These are phyloP conservation scores for Ogataea hybrid DNA, from an alignment of 1,139 yeast species.

Conservation along the genomic window DNA sequence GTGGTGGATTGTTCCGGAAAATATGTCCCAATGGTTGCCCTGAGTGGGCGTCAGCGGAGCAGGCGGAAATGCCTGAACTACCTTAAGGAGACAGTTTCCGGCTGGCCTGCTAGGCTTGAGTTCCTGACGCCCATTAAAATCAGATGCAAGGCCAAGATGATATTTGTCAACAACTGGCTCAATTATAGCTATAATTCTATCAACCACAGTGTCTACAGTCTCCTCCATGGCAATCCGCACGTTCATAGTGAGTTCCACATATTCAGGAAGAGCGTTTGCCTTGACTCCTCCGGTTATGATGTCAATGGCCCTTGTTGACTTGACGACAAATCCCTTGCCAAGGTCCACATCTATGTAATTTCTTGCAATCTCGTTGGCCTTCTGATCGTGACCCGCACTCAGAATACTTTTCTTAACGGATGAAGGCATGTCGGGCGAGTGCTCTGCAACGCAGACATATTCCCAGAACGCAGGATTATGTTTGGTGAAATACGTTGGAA, in stretches of 20 bases:
- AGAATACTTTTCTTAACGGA: conserved; percentile 36
- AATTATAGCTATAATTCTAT: conserved; percentile 30
- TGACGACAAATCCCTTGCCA: conserved; percentile 39
- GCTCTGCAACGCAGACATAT: conserved; percentile 48
- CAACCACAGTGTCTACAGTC: conserved; percentile 34
- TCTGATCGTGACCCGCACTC: conserved; percentile 39
- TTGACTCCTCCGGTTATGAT: conserved; percentile 60
- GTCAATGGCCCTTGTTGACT: conserved; percentile 63
- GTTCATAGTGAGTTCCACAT: conserved; percentile 31
- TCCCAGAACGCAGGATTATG: conserved; percentile 49
- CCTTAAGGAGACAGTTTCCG: conserved; percentile 47
- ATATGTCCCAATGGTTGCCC: conserved; percentile 43
- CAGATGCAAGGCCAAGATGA: conserved; percentile 42
- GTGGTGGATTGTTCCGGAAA: conserved; percentile 47
- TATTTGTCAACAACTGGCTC: conserved; percentile 42
- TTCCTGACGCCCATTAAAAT: conserved; percentile 31
- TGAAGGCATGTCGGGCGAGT: conserved; percentile 30
- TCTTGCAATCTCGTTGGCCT: conserved; percentile 43
- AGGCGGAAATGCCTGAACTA: conserved; percentile 38
- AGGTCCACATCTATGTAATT: conserved; percentile 33
- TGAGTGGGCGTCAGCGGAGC: conserved; percentile 47
- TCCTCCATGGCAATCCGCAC: conserved; percentile 33
- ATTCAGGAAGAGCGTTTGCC: conserved; percentile 55
- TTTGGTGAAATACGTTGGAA: conserved; percentile 40
- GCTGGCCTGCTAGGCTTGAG: conserved; percentile 36